Evolutionary conservation across 2,329 filamentous ascomycete genomes (phyloP).

Genomic region (Apiospora malaysiana): DNA sequence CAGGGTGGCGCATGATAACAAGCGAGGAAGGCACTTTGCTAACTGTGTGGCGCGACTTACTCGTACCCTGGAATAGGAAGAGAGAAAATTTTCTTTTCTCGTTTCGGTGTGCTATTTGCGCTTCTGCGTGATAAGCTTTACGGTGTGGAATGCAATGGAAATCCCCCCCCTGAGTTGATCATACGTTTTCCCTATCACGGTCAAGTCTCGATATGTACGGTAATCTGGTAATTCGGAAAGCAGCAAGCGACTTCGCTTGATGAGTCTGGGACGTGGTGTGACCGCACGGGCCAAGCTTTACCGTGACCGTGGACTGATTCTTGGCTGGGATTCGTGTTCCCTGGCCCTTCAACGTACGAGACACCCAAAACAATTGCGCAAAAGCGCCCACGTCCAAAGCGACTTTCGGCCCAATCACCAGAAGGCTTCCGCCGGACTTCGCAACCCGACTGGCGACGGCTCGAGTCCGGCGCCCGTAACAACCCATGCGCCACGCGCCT

Average conservation of each 20-base stretch:
- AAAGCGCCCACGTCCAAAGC: neutral
- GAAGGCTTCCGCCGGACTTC: neutral
- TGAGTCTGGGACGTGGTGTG: neutral
- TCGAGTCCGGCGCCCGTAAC: neutral
- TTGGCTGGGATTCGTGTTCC: neutral
- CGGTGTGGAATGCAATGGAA: neutral
- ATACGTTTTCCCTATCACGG: conserved; percentile 9
- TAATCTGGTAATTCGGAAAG: neutral
- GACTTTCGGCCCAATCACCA: neutral
- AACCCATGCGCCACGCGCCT: neutral
- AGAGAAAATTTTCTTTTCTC: neutral
- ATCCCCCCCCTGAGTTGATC: neutral
- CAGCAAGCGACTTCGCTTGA: neutral
- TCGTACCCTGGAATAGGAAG: neutral
- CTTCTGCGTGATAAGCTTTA: neutral
- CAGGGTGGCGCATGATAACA: neutral
- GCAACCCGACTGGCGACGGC: neutral
- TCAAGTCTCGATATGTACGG: neutral
- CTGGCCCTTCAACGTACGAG: neutral
- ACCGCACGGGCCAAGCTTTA: neutral
- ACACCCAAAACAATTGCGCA: neutral
- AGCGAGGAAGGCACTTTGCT: neutral
- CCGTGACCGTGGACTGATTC: conserved; percentile 11
- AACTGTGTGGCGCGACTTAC: neutral
- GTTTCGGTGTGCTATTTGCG: neutral